Conservation (phyloP, 495 filamentous ascomycete species). For the Halenospora varia region DNA sequence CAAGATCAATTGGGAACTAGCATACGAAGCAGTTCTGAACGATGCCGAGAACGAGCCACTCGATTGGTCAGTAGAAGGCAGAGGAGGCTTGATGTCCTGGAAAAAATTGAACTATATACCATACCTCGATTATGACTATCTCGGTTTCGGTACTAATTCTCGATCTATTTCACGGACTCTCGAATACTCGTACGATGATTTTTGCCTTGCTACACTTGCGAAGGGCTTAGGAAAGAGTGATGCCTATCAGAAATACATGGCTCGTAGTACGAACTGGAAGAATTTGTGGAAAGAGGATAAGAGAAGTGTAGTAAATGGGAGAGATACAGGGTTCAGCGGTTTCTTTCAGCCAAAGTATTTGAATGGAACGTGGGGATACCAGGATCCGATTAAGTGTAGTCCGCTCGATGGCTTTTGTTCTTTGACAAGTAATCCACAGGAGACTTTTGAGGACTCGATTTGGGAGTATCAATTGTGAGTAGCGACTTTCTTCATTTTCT, state of each 20-base stretch:
- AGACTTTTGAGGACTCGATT: conserved; percentile 66
- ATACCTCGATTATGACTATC: conserved; percentile 59
- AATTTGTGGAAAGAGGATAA: conserved; percentile 64
- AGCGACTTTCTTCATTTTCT: conserved; percentile 53
- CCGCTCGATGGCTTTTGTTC: conserved; percentile 41
- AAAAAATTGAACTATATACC: conserved; percentile 68
- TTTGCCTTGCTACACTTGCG: conserved; percentile 62
- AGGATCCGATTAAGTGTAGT: conserved; percentile 64
- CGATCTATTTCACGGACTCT: conserved; percentile 66
- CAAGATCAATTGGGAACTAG: conserved; percentile 67
- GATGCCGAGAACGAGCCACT: conserved; percentile 45
- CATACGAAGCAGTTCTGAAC: conserved; percentile 66
- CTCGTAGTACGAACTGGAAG: conserved; percentile 59
- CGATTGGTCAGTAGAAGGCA: conserved; percentile 69
- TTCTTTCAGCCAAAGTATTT: conserved; percentile 60
- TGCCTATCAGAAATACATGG: conserved; percentile 58
- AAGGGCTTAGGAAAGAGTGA: conserved; percentile 44
- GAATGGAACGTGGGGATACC: conserved; percentile 63
- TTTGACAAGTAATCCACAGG: conserved; percentile 55
- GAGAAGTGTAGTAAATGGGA: conserved; percentile 53
- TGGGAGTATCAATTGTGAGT: conserved; percentile 71
- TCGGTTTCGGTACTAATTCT: conserved; percentile 63
- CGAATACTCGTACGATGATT: conserved; percentile 78
- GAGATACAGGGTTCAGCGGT: conserved; percentile 58
- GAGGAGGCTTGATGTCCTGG: conserved; percentile 67